Evolutionary conservation across 1,284 basidiomycete species (phyloP).

Genomic region (Ganoderma lingzhi): DNA sequence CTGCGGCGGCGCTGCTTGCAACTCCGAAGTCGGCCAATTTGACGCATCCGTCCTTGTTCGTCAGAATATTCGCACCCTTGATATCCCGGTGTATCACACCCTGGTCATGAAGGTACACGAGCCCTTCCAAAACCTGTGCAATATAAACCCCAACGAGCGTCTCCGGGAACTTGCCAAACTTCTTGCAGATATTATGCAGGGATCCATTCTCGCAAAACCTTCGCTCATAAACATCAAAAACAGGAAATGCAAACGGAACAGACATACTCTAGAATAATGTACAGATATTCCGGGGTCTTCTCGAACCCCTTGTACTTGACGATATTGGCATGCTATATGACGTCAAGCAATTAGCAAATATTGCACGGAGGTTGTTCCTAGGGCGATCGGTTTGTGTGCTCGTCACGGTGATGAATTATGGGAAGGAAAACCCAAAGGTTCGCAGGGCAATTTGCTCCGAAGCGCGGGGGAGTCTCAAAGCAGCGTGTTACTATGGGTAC

Average conservation of each 20-base stretch:
- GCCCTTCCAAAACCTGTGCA: constrained; percentile 91
- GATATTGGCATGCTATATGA: constrained; percentile 84
- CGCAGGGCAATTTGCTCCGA: not conserved
- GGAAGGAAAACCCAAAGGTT: not conserved
- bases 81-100: constrained; percentile 99
- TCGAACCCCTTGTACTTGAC: constrained; percentile 99
- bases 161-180: constrained; percentile 98
- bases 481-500: constrained; percentile 6
- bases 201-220: constrained; percentile 99
- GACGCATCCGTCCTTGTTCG: constrained; percentile 98
- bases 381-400: not conserved
- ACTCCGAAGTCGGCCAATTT: constrained; percentile 97
- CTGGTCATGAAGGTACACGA: constrained; percentile 96
- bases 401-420: not conserved
- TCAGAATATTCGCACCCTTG: constrained; percentile 97
- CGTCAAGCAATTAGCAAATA: constrained; percentile 6
- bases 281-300: constrained; percentile 92
- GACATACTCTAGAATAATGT: constrained; percentile 91
- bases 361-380: not conserved
- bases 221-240: constrained; percentile 11
- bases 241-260: not conserved
- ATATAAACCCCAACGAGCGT: constrained; percentile 96
- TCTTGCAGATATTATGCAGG: constrained; percentile 93
- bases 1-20: constrained; percentile 75
- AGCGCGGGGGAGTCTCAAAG: constrained; percentile 5